phyloP scores from a whole-genome alignment of 2,329 filamentous ascomycete species.

The Purpureocillium lavendulum region DNA sequence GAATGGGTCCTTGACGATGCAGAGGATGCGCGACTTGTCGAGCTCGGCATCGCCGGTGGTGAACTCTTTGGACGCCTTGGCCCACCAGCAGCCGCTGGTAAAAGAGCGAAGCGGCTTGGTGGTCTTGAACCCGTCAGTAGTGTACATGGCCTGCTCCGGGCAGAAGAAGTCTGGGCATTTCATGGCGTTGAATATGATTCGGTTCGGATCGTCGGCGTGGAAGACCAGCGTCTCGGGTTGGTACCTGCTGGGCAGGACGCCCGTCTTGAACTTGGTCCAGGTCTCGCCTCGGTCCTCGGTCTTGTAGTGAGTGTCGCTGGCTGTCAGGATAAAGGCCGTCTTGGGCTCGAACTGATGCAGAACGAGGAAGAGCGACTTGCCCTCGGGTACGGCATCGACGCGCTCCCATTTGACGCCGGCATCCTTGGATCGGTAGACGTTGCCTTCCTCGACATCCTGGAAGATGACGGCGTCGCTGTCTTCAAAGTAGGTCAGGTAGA shows the following conservation, averaged over 20 bases:
- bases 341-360: slow-evolving; percentile 73
- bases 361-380: slow-evolving; percentile 52
- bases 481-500: slow-evolving; percentile 79
- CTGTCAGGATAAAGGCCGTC: slow-evolving; percentile 73
- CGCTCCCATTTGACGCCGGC: slow-evolving; percentile 70
- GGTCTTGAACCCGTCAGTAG: slow-evolving; percentile 73
- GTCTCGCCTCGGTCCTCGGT: slow-evolving; percentile 75
- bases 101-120: slow-evolving; percentile 57
- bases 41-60: slow-evolving; percentile 56
- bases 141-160: slow-evolving; percentile 61
- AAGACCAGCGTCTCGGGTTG: slow-evolving; percentile 54
- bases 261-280: slow-evolving; percentile 68
- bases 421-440: slow-evolving; percentile 70
- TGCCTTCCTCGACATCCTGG: slow-evolving; percentile 54
- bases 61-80: slow-evolving; percentile 68
- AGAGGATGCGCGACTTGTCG: slow-evolving; percentile 67
- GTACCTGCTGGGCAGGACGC: slow-evolving; percentile 46
- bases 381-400: slow-evolving; percentile 56
- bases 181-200: slow-evolving; percentile 77
- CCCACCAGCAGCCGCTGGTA: slow-evolving; percentile 79
- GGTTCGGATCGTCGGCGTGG: slow-evolving; percentile 74
- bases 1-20: slow-evolving; percentile 67
- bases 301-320: slow-evolving; percentile 64
- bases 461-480: slow-evolving; percentile 77
- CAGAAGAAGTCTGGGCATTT: slow-evolving; percentile 58